Conservation (phyloP, 2,329 filamentous ascomycete species). For the Verticillium nubilum region DNA sequence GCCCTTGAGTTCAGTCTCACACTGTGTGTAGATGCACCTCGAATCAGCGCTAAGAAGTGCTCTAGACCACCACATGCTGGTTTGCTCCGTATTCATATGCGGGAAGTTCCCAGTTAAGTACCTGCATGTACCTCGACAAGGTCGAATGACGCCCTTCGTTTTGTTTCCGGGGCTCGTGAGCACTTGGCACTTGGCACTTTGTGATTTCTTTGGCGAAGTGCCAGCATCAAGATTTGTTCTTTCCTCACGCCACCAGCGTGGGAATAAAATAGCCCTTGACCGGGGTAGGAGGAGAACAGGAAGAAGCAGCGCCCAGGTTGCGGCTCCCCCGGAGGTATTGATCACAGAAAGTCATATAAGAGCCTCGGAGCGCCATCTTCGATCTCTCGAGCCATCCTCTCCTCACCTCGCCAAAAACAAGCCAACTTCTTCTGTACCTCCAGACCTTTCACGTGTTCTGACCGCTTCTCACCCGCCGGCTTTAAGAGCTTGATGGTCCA, state of each 20-base stretch:
- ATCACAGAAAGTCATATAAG: background rate
- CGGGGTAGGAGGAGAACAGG: background rate
- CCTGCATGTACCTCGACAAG: background rate
- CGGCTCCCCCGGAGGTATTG: background rate
- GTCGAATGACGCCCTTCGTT: background rate
- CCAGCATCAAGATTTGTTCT: background rate
- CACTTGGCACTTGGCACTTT: background rate
- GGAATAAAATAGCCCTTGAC: background rate
- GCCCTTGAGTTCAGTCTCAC: background rate
- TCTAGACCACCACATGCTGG: background rate
- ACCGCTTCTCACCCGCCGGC: background rate
- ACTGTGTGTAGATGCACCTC: background rate
- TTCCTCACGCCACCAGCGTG: background rate
- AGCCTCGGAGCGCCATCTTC: background rate
- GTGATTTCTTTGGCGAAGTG: background rate
- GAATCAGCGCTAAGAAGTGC: background rate
- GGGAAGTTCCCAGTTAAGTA: background rate
- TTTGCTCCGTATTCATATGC: background rate
- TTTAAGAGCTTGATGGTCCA: background rate
- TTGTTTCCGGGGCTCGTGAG: background rate
- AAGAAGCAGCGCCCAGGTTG: background rate
- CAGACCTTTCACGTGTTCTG: background rate
- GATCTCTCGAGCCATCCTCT: background rate
- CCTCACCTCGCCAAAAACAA: background rate
- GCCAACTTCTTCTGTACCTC: background rate